phyloP scores from a whole-genome alignment of 345 rosid genomes.

The Arabis alpina region DNA sequence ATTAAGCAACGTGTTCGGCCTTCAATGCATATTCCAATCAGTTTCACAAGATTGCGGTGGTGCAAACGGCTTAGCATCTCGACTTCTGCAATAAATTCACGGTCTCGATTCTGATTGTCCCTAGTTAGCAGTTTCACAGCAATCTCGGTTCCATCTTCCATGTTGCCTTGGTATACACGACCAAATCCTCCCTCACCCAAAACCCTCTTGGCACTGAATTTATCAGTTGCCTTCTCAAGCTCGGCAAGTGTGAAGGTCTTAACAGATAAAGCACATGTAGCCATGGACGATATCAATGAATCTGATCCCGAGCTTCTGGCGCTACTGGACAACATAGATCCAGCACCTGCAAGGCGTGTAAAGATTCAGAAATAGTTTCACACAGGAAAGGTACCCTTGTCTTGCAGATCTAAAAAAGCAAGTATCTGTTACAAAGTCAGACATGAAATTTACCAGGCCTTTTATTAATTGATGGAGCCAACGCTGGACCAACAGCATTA shows the following conservation, averaged over 20 bases:
- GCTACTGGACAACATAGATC: slow-evolving; percentile 66
- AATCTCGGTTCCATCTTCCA: slow-evolving; percentile 84
- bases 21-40: slow-evolving; percentile 94
- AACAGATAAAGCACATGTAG: slow-evolving; percentile 80
- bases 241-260: slow-evolving; percentile 71
- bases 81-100: slow-evolving; percentile 95
- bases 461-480: slow-evolving; percentile 75
- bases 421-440: slow-evolving; percentile 22
- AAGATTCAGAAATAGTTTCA: slow-evolving; percentile 22
- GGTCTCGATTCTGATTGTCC: slow-evolving; percentile 86
- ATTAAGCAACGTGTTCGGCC: slow-evolving; percentile 86
- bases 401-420: slow-evolving; percentile 10
- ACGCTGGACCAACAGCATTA: slow-evolving; percentile 83
- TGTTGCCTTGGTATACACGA: slow-evolving; percentile 76
- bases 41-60: slow-evolving; percentile 98
- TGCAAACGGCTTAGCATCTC: slow-evolving; percentile 99
- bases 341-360: slow-evolving; percentile 55
- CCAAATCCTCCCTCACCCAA: slow-evolving; percentile 99
- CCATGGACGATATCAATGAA: slow-evolving; percentile 80
- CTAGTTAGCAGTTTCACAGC: slow-evolving; percentile 94
- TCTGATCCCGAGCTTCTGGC: slow-evolving; percentile 77
- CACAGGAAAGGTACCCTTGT: slow-evolving; percentile 12
- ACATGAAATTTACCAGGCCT: slow-evolving; percentile 64
- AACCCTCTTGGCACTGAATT: slow-evolving; percentile 80
- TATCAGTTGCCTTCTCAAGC: slow-evolving; percentile 88